These are phyloP conservation scores for Alternaria arbusti DNA, from an alignment of 2,329 filamentous ascomycete genomes.

Conservation along the genomic window DNA sequence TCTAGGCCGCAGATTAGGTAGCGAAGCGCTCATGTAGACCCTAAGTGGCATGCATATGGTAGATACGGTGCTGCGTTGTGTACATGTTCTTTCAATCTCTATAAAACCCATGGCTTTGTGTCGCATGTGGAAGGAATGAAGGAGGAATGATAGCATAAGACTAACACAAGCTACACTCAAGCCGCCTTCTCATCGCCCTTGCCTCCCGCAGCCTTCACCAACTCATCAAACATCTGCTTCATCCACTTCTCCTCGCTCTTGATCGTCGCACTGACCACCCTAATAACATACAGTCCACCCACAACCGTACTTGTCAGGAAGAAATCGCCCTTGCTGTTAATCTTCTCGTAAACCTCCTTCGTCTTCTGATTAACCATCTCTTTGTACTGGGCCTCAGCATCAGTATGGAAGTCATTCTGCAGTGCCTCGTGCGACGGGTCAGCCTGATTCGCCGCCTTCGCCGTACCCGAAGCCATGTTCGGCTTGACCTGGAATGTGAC, in stretches of 20 bases:
- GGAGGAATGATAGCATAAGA: not conserved
- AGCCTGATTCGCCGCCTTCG: constrained; percentile 13
- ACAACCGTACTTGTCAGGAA: constrained; percentile 82
- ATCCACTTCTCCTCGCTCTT: constrained; percentile 76
- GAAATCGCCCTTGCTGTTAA: constrained; percentile 77
- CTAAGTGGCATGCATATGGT: not conserved
- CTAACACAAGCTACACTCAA: not conserved
- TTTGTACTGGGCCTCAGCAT: constrained; percentile 49
- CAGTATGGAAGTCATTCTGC: constrained; percentile 41
- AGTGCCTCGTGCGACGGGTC: constrained; percentile 42
- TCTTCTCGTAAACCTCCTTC: constrained; percentile 74
- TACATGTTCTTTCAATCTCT: not conserved
- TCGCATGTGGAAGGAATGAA: not conserved
- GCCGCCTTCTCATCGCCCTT: not conserved
- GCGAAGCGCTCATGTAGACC: not conserved
- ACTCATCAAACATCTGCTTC: constrained; percentile 72
- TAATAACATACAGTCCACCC: constrained; percentile 75
- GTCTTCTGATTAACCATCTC: constrained; percentile 71
- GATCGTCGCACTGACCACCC: constrained; percentile 77
- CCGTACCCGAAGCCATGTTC: not conserved
- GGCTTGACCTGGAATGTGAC: constrained; percentile 73
- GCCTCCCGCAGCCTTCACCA: constrained; percentile 65
- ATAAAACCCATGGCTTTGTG: not conserved
- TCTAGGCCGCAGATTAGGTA: not conserved
- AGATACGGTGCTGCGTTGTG: not conserved